Conservation (phyloP, 371 early-diverging fungal genomes). For the Syncephalastrum contaminatum region DNA sequence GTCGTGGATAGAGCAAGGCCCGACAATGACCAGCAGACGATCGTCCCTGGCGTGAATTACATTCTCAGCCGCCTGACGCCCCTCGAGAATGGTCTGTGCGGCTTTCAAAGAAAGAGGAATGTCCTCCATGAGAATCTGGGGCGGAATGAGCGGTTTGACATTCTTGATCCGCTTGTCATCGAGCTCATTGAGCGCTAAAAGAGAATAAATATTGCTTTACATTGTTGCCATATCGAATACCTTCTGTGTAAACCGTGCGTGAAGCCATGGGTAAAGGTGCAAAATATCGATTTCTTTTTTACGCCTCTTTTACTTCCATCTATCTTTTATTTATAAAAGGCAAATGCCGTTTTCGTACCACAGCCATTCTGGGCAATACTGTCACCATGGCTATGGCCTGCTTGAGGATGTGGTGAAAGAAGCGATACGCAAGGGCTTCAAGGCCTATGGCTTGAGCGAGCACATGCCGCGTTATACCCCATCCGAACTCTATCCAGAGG, state of each 20-base stretch:
- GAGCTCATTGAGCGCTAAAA: conserved; percentile 79
- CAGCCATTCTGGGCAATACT: conserved; percentile 86
- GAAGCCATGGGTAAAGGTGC: not conserved
- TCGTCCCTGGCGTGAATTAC: conserved; percentile 76
- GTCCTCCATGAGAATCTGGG: conserved; percentile 92
- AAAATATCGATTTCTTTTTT: too few species aligned
- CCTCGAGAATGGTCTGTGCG: conserved; percentile 43
- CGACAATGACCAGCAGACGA: conserved; percentile 73
- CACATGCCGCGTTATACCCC: conserved; percentile 76
- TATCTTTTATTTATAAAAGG: not conserved
- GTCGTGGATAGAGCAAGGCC: conserved; percentile 92
- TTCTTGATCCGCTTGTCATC: conserved; percentile 87
- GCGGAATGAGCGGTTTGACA: conserved; percentile 89
- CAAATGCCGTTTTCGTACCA: conserved; percentile 73
- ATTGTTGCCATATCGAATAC: not conserved
- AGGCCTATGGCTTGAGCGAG: conserved; percentile 72
- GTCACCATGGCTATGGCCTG: conserved; percentile 76
- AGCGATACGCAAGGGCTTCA: conserved; percentile 69
- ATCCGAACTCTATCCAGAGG: conserved; percentile 84
- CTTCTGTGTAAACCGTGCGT: conserved; percentile 18
- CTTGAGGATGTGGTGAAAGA: conserved; percentile 72
- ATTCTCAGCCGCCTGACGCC: conserved; percentile 58
- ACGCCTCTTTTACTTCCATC: not conserved
- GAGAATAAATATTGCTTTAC: not conserved
- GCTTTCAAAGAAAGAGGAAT: conserved; percentile 63